Percentiles rank a stretch among this genome's conserved stretches.
These are phyloP conservation scores for Apiospora koreana DNA, from an alignment of 2,329 filamentous ascomycete species.

Conservation along the genomic window DNA sequence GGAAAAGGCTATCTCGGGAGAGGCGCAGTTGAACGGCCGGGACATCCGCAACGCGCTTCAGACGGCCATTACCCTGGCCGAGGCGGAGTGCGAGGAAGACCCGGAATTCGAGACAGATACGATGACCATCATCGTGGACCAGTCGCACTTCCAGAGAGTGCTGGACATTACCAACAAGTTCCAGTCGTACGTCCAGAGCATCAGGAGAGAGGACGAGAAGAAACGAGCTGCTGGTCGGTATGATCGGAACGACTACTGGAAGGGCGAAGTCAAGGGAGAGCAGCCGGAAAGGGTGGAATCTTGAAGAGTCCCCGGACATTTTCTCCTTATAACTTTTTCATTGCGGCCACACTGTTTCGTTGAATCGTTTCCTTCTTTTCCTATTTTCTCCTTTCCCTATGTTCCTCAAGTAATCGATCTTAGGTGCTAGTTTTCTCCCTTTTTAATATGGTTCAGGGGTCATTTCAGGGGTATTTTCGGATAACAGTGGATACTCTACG, in stretches of 20 bases:
- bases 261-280: neutral
- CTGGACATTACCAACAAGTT: constrained; percentile 15
- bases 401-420: too few species aligned
- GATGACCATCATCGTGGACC: constrained; percentile 14
- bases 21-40: constrained; percentile 35
- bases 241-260: constrained; percentile 9
- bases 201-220: constrained; percentile 17
- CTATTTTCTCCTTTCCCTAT: neutral
- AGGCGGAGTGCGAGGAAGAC: constrained; percentile 41
- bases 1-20: constrained; percentile 9
- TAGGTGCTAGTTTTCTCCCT: too few species aligned
- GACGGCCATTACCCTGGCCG: constrained; percentile 45
- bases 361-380: neutral
- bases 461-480: neutral
- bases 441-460: neutral
- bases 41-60: constrained; percentile 45
- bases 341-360: too few species aligned
- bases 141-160: neutral
- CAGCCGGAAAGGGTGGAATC: neutral
- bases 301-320: neutral
- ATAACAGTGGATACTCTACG: neutral
- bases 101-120: constrained; percentile 15
- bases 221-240: constrained; percentile 12
- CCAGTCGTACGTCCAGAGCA: constrained; percentile 15
- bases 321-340: neutral